A percentile compares a stretch with the other conserved stretches of the same genome.
These are phyloP conservation scores for Medicago arabica DNA, from an alignment of 306 rosid genomes.

Conservation along the genomic window DNA sequence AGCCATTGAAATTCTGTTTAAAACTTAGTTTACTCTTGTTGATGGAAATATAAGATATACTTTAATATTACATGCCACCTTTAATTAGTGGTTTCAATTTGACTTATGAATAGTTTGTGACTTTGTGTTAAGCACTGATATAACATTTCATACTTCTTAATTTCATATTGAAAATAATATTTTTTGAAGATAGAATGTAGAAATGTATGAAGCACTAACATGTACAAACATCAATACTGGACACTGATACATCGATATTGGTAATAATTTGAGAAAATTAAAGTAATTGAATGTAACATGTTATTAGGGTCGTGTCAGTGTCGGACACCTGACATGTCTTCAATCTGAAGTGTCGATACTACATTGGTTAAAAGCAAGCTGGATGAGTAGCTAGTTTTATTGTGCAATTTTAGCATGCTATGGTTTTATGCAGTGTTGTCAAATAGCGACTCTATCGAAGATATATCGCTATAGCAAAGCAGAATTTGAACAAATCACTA, in stretches of 20 bases:
- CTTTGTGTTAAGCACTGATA: constrained; percentile 7
- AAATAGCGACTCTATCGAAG: too few species aligned
- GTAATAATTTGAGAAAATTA: too few species aligned
- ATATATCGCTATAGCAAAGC: too few species aligned
- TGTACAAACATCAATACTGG: too few species aligned
- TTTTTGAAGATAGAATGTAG: neutral
- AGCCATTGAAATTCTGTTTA: too few species aligned
- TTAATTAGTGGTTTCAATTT: neutral
- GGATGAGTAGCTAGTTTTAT: too few species aligned
- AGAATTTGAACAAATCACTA: too few species aligned
- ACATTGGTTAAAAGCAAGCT: neutral
- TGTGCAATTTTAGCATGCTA: too few species aligned
- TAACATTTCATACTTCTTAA: neutral
- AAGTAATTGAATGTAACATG: neutral
- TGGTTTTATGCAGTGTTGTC: too few species aligned
- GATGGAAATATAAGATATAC: neutral
- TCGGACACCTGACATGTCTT: too few species aligned
- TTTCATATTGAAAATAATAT: neutral
- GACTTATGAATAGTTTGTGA: constrained; percentile 6
- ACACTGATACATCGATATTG: neutral
- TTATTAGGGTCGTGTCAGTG: neutral
- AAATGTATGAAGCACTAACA: neutral
- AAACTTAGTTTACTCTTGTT: too few species aligned
- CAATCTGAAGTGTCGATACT: neutral
- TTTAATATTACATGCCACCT: neutral